phyloP scores from a whole-genome alignment of 2,329 filamentous ascomycete species.

The Mycosphaerella arachidis region DNA sequence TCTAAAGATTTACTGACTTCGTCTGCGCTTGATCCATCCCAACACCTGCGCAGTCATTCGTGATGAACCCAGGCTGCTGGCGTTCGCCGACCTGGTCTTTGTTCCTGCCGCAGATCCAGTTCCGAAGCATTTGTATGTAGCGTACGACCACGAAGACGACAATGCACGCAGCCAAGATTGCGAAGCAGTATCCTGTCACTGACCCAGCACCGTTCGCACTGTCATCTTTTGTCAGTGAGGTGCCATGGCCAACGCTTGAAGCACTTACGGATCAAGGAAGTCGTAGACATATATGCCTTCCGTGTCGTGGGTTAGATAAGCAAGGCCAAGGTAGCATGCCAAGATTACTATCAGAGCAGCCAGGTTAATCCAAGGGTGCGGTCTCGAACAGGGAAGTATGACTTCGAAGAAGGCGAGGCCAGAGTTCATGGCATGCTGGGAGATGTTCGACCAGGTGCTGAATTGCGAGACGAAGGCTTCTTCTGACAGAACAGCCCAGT shows the following conservation, averaged over 20 bases:
- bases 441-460: slow-evolving; percentile 56
- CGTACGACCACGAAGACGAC: slow-evolving; percentile 41
- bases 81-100: slow-evolving; percentile 36
- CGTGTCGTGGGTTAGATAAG: slow-evolving; percentile 66
- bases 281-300: slow-evolving; percentile 71
- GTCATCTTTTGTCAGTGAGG: neutral
- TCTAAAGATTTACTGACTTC: neutral
- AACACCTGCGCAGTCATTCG: neutral
- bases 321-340: slow-evolving; percentile 66
- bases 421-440: slow-evolving; percentile 70
- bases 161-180: slow-evolving; percentile 34
- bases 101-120: slow-evolving; percentile 29
- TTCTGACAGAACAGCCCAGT: slow-evolving; percentile 39
- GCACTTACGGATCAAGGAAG: slow-evolving; percentile 62
- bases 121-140: slow-evolving; percentile 37
- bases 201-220: slow-evolving; percentile 37
- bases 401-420: slow-evolving; percentile 73
- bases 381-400: slow-evolving; percentile 60
- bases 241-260: neutral
- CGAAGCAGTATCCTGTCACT: slow-evolving; percentile 62
- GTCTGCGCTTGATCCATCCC: neutral
- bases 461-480: slow-evolving; percentile 34
- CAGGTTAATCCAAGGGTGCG: slow-evolving; percentile 62
- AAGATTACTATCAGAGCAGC: slow-evolving; percentile 65
- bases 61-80: slow-evolving; percentile 16